These are phyloP conservation scores for Pleochaeta shiraiana DNA, from an alignment of 2,329 filamentous ascomycete species.

Conservation along the genomic window DNA sequence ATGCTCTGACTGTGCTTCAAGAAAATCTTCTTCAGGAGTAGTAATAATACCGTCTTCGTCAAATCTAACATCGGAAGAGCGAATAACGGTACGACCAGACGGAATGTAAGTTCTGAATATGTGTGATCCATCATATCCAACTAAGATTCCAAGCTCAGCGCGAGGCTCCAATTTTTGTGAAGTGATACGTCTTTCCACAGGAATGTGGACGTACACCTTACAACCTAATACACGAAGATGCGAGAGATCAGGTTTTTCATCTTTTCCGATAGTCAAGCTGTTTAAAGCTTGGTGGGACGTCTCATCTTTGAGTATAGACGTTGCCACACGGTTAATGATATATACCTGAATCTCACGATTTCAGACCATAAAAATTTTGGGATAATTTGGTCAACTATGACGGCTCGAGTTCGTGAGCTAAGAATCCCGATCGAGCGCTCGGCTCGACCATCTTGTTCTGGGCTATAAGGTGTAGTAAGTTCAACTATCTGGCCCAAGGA, in stretches of 20 bases:
- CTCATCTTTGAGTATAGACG: not conserved
- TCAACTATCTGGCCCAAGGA: not conserved
- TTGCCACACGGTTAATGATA: not conserved
- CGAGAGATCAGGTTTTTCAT: not conserved
- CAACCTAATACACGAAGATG: not conserved
- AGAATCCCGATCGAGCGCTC: not conserved
- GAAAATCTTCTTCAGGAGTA: not conserved
- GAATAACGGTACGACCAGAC: not conserved
- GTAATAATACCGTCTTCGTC: not conserved
- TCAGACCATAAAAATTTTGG: not conserved
- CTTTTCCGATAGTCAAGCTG: not conserved
- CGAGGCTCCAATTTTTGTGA: slow-evolving; percentile 1
- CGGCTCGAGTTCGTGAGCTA: not conserved
- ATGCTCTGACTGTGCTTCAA: not conserved
- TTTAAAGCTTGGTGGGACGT: not conserved
- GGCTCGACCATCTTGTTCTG: not conserved
- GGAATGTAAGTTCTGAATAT: not conserved
- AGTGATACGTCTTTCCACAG: not conserved
- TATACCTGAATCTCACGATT: not conserved
- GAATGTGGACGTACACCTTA: not conserved
- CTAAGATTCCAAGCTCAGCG: not conserved
- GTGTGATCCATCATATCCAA: not conserved
- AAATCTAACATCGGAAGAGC: not conserved
- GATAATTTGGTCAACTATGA: not conserved
- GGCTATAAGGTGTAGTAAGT: not conserved